phyloP scores from a whole-genome alignment of 2,329 filamentous ascomycete species.

The Fonsecaea pedrosoi region DNA sequence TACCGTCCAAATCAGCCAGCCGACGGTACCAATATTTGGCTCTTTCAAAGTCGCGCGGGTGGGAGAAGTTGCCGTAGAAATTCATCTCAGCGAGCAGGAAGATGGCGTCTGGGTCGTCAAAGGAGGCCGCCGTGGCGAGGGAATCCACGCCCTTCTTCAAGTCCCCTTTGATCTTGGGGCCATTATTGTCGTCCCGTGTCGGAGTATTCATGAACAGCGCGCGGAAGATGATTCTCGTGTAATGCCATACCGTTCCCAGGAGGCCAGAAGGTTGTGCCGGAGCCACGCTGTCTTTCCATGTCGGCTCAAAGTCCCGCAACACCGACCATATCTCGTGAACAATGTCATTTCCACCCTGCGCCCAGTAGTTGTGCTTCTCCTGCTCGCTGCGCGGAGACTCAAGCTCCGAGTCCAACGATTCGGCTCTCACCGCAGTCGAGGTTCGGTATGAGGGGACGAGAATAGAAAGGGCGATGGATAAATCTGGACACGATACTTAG shows the following conservation, averaged over 20 bases:
- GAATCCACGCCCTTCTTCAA: slow-evolving; percentile 65
- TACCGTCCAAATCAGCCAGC: slow-evolving; percentile 77
- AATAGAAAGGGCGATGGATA: slow-evolving; percentile 10
- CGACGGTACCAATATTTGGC: slow-evolving; percentile 83
- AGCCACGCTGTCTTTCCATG: slow-evolving; percentile 37
- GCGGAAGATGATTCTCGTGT: slow-evolving; percentile 67
- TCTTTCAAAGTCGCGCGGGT: slow-evolving; percentile 78
- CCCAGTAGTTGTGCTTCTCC: slow-evolving; percentile 32
- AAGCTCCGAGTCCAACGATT: slow-evolving; percentile 5
- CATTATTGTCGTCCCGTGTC: slow-evolving; percentile 46
- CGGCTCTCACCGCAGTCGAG: slow-evolving; percentile 17
- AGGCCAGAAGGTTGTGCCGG: slow-evolving; percentile 62
- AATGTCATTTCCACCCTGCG: slow-evolving; percentile 36
- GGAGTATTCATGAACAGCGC: slow-evolving; percentile 71
- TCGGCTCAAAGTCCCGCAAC: slow-evolving; percentile 37
- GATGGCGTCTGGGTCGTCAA: slow-evolving; percentile 75
- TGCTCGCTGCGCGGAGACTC: slow-evolving; percentile 27
- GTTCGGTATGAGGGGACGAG: slow-evolving; percentile 6
- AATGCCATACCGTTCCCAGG: slow-evolving; percentile 64
- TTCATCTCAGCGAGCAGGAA: slow-evolving; percentile 92
- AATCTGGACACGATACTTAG: slow-evolving; percentile 11
- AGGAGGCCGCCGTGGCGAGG: slow-evolving; percentile 63
- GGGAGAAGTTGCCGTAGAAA: slow-evolving; percentile 92
- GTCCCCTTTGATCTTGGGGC: slow-evolving; percentile 54
- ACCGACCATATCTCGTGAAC: slow-evolving; percentile 39